These are phyloP conservation scores for Aspergillus ibericus DNA, from an alignment of 2,329 filamentous ascomycete species.

Conservation along the genomic window DNA sequence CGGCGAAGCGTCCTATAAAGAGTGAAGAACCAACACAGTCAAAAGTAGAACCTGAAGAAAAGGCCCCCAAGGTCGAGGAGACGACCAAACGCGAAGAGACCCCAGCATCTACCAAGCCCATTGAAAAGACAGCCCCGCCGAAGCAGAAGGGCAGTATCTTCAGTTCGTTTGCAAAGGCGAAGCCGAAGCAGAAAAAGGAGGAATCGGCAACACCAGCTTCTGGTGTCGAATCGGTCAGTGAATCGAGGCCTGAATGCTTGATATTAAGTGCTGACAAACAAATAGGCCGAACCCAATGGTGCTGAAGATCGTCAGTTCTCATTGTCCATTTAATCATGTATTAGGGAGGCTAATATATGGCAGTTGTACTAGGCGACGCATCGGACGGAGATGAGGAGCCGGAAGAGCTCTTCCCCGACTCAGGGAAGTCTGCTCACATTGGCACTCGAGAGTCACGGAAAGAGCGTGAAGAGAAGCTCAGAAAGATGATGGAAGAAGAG, in stretches of 20 bases:
- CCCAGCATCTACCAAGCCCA: slow-evolving; percentile 35
- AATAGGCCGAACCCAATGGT: slow-evolving; percentile 37
- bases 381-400: slow-evolving; percentile 61
- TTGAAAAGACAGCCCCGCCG: slow-evolving; percentile 42
- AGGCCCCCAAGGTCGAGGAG: slow-evolving; percentile 21
- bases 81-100: slow-evolving; percentile 25
- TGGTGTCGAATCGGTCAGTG: slow-evolving; percentile 37
- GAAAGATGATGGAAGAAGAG: slow-evolving; percentile 73
- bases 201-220: slow-evolving; percentile 41
- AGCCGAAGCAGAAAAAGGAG: slow-evolving; percentile 55
- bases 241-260: slow-evolving; percentile 15
- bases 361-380: slow-evolving; percentile 53
- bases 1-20: slow-evolving; percentile 43
- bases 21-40: slow-evolving; percentile 22
- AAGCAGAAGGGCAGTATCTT: slow-evolving; percentile 69
- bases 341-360: slow-evolving; percentile 27
- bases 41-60: slow-evolving; percentile 26
- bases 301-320: slow-evolving; percentile 52
- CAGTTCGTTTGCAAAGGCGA: slow-evolving; percentile 74
- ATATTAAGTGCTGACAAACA: slow-evolving; percentile 5
- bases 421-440: slow-evolving; percentile 35
- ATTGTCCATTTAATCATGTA: neutral
- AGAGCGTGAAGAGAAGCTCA: slow-evolving; percentile 65
- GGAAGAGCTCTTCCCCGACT: slow-evolving; percentile 51
- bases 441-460: slow-evolving; percentile 52